These are phyloP conservation scores for Pholiota molesta DNA, from an alignment of 768 basidiomycete species.

Conservation along the genomic window DNA sequence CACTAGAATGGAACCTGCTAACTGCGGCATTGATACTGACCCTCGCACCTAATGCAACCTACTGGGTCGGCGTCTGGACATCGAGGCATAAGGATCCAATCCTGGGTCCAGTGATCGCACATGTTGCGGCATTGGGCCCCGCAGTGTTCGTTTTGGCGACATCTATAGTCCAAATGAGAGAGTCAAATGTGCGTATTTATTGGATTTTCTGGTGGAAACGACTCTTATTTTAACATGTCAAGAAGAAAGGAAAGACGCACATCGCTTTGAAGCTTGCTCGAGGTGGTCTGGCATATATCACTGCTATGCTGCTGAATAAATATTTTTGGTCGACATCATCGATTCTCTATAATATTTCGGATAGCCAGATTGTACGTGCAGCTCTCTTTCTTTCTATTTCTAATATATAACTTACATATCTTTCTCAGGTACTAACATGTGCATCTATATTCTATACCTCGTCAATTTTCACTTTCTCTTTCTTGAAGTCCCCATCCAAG, in stretches of 20 bases:
- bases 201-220: neutral
- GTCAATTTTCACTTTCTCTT: conserved; percentile 29
- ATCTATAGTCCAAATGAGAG: conserved; percentile 29
- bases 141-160: conserved; percentile 54
- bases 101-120: conserved; percentile 62
- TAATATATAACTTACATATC: neutral
- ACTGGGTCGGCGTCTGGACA: conserved; percentile 66
- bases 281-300: conserved; percentile 29
- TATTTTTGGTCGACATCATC: conserved; percentile 31
- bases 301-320: conserved; percentile 28
- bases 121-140: conserved; percentile 58
- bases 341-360: conserved; percentile 24
- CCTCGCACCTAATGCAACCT: conserved; percentile 61
- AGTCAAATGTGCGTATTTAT: conserved; percentile 19
- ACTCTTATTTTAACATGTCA: neutral
- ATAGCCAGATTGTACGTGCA: conserved; percentile 42
- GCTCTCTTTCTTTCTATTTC: conserved; percentile 9
- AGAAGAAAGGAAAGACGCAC: conserved; percentile 11
- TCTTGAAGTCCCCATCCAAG: conserved; percentile 7
- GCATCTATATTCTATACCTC: conserved; percentile 33
- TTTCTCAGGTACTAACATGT: conserved; percentile 29
- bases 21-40: conserved; percentile 44
- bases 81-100: conserved; percentile 54
- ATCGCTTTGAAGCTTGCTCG: conserved; percentile 25
- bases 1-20: conserved; percentile 32